Base-by-base conservation (phyloP, 148 eudicot species). In the Fagopyrum tataricum region DNA sequence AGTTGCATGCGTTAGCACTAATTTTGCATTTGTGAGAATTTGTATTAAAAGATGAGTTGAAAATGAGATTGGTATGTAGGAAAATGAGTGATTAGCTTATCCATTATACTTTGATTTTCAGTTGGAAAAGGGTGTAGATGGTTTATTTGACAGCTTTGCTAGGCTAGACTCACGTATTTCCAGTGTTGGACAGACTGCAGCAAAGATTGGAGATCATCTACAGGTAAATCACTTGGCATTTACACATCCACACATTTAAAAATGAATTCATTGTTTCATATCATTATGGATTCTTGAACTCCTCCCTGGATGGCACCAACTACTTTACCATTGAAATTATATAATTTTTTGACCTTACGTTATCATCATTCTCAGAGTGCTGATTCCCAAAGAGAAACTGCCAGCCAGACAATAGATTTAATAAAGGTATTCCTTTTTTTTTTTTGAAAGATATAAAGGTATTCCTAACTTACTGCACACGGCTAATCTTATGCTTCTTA, bases 111-210 rank as follows among this genome's bases (percentile, higher is more conserved):
- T 42, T 72, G 10, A 48, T 78, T 74, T 79, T 78, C 91, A 96
- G 99, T 87, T 96, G 73, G 97, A 96, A 78, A 87, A 83, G 87
- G 99, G 99, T 68, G 99, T 96, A 64, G 97, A 96, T 81, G 97
- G 99, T 79, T 82, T 96, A 77, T 96, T 96, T 84, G 94, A 81
- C 71, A 96, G 97, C 85, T 96, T 96, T 85, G 97, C 97, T 53
- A 89, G 99, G 82, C 79, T 96, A 81, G 97, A 96, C 85, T 88
- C 96, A 24, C 99, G 99, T 62, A 96, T 96, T 77, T 90, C 99
- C 64, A 92, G 99, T 80, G 99, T 92, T 81, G 99, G 99, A 37
- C 96, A 96, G 78, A 96, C 97, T 58, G 99, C 99, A 78, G 99
- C 99, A 70, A 90, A 96, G 85, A 96, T 96, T 74, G 99, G 99